Conservation (phyloP, 1,284 basidiomycete genomes). For the Apiotrichum montevideense region DNA sequence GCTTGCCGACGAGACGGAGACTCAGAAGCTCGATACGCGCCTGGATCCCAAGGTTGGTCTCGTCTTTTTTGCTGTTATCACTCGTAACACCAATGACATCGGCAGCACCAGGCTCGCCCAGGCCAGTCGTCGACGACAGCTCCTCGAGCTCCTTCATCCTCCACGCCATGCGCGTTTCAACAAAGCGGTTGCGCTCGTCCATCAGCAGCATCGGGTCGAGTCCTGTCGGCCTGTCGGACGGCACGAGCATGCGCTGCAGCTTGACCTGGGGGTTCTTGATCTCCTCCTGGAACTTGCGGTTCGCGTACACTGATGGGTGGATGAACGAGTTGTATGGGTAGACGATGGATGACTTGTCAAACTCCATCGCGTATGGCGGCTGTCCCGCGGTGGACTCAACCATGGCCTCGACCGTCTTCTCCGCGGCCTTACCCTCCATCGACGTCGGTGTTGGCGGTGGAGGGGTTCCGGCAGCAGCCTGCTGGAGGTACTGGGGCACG, state of each 20-base stretch:
- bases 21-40: conserved; percentile 92
- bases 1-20: conserved; percentile 84
- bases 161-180: conserved; percentile 84
- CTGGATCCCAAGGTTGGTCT: conserved; percentile 53
- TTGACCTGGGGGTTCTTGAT: conserved; percentile 41
- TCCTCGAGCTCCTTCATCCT: conserved; percentile 82
- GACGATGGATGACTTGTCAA: conserved; percentile 71
- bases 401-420: conserved; percentile 70
- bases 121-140: conserved; percentile 74
- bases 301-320: conserved; percentile 67
- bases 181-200: conserved; percentile 83
- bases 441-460: conserved; percentile 26
- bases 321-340: conserved; percentile 95
- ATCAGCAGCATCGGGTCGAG: conserved; percentile 86
- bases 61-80: conserved; percentile 51
- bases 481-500: conserved; percentile 71
- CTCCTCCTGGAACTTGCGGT: conserved; percentile 55
- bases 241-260: conserved; percentile 70
- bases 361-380: conserved; percentile 56
- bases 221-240: conserved; percentile 85
- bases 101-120: conserved; percentile 58
- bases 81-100: conserved; percentile 50
- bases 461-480: conserved; percentile 55
- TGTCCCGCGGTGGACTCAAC: conserved; percentile 36
- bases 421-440: conserved; percentile 54